phyloP scores from a whole-genome alignment of 495 filamentous ascomycete species.

The Baudoinia panamericana region DNA sequence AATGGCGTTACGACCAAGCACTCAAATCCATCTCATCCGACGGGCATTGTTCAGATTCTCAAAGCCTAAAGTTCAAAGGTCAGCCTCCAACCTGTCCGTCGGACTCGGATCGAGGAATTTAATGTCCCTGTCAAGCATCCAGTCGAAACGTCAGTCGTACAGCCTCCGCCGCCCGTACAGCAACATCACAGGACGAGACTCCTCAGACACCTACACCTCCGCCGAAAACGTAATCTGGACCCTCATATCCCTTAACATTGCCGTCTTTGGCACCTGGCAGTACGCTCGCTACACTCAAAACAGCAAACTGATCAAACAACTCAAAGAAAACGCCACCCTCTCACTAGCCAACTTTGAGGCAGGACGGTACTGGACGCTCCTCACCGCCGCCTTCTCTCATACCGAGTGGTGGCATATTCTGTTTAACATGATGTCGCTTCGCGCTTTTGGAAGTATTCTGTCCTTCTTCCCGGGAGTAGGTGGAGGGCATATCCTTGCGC shows the following conservation, averaged over 20 bases:
- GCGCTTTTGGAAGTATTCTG: constrained; percentile 22
- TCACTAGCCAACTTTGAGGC: constrained; percentile 10
- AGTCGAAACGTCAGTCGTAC: too few relatives aligned
- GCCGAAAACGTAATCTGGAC: constrained; percentile 15
- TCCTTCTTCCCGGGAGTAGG: constrained; percentile 15
- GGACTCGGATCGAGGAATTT: too few relatives aligned
- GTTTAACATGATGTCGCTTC: constrained; percentile 25
- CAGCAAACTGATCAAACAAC: constrained; percentile 3
- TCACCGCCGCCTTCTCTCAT: constrained; percentile 27
- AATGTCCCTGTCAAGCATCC: too few relatives aligned
- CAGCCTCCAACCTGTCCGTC: too few relatives aligned
- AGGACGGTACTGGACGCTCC: constrained; percentile 20
- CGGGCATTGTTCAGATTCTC: too few relatives aligned
- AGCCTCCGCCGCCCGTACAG: too few relatives aligned
- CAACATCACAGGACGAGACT: background rate
- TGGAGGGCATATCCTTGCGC: constrained; percentile 5
- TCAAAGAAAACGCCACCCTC: constrained; percentile 7
- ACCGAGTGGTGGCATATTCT: constrained; percentile 7
- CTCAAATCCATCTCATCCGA: too few relatives aligned
- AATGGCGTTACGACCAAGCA: too few relatives aligned
- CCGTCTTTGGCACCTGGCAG: constrained; percentile 21
- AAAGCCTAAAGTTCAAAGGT: too few relatives aligned
- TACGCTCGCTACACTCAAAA: constrained; percentile 7
- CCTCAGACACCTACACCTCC: background rate
- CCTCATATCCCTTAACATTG: constrained; percentile 26